phyloP scores from a whole-genome alignment of 2,329 filamentous ascomycete species.

The Talaromyces sp. region DNA sequence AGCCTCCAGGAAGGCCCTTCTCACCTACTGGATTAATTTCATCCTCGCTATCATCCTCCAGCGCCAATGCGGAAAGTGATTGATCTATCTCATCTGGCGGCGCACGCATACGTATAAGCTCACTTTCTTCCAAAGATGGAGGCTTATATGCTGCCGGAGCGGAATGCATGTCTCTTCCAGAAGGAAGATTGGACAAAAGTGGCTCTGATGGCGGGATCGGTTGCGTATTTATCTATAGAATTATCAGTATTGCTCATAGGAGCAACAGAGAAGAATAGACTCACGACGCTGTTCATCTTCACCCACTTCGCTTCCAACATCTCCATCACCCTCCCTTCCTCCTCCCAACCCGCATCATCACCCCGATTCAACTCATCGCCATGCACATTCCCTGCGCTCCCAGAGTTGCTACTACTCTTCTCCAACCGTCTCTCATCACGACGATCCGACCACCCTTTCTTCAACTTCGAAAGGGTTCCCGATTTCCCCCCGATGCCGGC shows the following conservation, averaged over 20 bases:
- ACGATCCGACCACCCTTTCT: conserved; percentile 71
- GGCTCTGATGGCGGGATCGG: conserved; percentile 67
- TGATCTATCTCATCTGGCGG: conserved; percentile 51
- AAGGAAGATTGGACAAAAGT: conserved; percentile 75
- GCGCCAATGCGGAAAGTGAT: conserved; percentile 8
- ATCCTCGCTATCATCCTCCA: conserved; percentile 36
- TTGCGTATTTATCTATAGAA: conserved; percentile 74
- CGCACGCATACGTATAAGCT: conserved; percentile 58
- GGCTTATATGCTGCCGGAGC: conserved; percentile 64
- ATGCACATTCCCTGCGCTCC: conserved; percentile 31
- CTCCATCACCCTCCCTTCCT: conserved; percentile 80
- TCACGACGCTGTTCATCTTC: conserved; percentile 87
- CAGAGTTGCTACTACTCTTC: conserved; percentile 38
- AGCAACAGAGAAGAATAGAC: conserved; percentile 24
- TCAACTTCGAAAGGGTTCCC: conserved; percentile 53
- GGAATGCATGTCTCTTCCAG: conserved; percentile 76
- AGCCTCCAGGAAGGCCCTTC: conserved; percentile 30
- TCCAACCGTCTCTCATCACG: conserved; percentile 77
- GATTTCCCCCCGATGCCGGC: conserved; percentile 22
- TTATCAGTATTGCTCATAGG: neutral
- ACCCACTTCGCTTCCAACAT: conserved; percentile 87
- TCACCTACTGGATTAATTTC: conserved; percentile 21
- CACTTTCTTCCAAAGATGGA: conserved; percentile 61
- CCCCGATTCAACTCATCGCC: conserved; percentile 48
- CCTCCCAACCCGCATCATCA: conserved; percentile 74